Percentiles rank a stretch among this genome's conserved stretches.
phyloP scores from a whole-genome alignment of 164 flowering plant genomes.

The Kalanchoe fedtschenkoi region DNA sequence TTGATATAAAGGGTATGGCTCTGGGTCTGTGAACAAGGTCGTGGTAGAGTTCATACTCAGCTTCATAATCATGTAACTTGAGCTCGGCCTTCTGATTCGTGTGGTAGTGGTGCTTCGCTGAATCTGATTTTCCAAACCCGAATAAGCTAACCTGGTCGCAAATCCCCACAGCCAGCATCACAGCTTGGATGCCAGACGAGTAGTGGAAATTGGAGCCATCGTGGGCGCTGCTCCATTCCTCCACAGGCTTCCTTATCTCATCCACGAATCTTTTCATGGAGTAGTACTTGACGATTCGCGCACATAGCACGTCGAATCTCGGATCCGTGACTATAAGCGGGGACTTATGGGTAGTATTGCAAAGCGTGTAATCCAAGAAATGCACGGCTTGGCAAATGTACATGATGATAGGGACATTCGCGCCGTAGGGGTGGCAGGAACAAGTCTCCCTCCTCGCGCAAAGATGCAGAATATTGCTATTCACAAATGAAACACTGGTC shows the following conservation, averaged over 20 bases:
- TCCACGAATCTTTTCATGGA: constrained; percentile 64
- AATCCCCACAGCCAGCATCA: constrained; percentile 80
- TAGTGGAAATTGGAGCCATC: constrained; percentile 80
- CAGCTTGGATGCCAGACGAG: constrained; percentile 98
- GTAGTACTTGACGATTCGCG: constrained; percentile 87
- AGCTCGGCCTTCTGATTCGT: constrained; percentile 90
- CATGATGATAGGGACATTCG: constrained; percentile 58
- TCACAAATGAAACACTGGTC: constrained; percentile 60
- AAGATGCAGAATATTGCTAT: constrained; percentile 74
- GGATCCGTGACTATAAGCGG: constrained; percentile 78
- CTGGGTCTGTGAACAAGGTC: constrained; percentile 45
- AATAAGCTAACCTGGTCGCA: constrained; percentile 80
- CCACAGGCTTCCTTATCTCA: constrained; percentile 43
- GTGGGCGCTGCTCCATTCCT: constrained; percentile 60
- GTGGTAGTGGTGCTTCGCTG: constrained; percentile 86
- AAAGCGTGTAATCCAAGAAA: constrained; percentile 63
- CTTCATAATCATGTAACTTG: constrained; percentile 72
- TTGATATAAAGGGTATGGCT: constrained; percentile 64
- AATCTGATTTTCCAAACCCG: constrained; percentile 75
- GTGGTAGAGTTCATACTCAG: constrained; percentile 68
- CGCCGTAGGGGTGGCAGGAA: constrained; percentile 86
- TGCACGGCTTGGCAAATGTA: constrained; percentile 87
- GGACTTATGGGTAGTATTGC: constrained; percentile 56
- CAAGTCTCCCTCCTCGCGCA: constrained; percentile 66
- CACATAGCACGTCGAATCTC: constrained; percentile 69